A percentile compares a stretch with the other conserved stretches of the same genome.
These are phyloP conservation scores for Monotropa hypopitys DNA, from an alignment of 179 eudicot species.

Conservation along the genomic window DNA sequence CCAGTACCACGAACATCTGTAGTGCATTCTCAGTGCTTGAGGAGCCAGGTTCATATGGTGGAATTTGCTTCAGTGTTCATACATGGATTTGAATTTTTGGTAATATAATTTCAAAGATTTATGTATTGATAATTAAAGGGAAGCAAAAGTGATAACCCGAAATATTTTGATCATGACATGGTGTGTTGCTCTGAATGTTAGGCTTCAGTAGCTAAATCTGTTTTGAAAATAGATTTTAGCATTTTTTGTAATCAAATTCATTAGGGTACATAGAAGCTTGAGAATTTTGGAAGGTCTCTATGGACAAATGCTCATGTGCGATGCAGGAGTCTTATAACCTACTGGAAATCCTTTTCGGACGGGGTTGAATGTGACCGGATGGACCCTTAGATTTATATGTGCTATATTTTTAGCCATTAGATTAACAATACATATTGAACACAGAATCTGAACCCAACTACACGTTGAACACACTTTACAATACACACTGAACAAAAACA, in stretches of 20 bases:
- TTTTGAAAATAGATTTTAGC: not conserved
- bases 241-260: not conserved
- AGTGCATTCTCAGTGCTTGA: slow-evolving; percentile 1
- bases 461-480: too few species aligned
- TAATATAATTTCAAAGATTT: not conserved
- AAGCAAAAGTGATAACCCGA: not conserved
- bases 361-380: too few species aligned
- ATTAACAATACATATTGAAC: too few species aligned
- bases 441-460: too few species aligned
- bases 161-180: not conserved
- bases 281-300: too few species aligned
- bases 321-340: too few species aligned
- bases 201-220: not conserved
- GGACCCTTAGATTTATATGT: too few species aligned
- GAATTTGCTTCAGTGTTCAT: not conserved
- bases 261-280: not conserved
- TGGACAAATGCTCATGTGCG: too few species aligned
- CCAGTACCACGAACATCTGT: slow-evolving; percentile 59
- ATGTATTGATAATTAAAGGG: not conserved
- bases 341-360: too few species aligned
- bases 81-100: not conserved
- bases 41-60: not conserved
- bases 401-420: too few species aligned
- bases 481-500: too few species aligned
- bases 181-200: not conserved